phyloP scores from a whole-genome alignment of 345 rosid genomes.

The Odontarrhena argentea region DNA sequence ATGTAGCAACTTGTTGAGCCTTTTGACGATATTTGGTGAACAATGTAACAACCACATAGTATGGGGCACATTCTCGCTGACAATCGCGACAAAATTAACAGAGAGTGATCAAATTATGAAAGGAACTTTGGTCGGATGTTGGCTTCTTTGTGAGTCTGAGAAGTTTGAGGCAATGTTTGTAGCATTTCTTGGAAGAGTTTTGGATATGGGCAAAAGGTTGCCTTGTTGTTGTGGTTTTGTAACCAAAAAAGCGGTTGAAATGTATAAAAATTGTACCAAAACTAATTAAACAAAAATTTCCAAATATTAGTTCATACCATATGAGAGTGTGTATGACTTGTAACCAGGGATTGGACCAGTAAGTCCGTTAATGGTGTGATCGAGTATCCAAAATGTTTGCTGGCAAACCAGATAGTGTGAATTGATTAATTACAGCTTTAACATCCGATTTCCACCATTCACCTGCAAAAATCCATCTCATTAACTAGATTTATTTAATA shows the following conservation, averaged over 20 bases:
- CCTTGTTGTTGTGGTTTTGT: constrained; percentile 45
- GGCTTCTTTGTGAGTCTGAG: constrained; percentile 54
- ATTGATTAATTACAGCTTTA: constrained; percentile 59
- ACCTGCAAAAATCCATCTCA: constrained; percentile 38
- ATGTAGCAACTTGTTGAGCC: not conserved
- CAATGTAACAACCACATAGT: not conserved
- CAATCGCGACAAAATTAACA: constrained; percentile 51
- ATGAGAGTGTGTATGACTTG: constrained; percentile 38
- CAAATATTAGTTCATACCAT: constrained; percentile 42
- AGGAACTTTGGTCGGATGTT: constrained; percentile 63
- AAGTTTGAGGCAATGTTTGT: constrained; percentile 48
- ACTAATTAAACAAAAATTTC: too few relatives aligned
- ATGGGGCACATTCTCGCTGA: constrained; percentile 58
- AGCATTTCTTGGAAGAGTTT: constrained; percentile 60
- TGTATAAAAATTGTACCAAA: too few relatives aligned
- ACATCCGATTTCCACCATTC: constrained; percentile 91
- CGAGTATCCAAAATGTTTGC: constrained; percentile 71
- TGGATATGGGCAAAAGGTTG: constrained; percentile 44
- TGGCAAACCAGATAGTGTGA: constrained; percentile 52
- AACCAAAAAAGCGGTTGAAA: constrained; percentile 46
- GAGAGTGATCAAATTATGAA: constrained; percentile 52
- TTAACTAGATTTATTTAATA: not conserved
- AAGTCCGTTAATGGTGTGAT: constrained; percentile 68
- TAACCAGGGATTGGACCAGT: constrained; percentile 61
- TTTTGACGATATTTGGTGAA: constrained; percentile 6